Evolutionary conservation across 139 green algal genomes (phyloP), one percentile per base, ranked within the genome.

Genomic region (Chlamydomonas sp.): DNA sequence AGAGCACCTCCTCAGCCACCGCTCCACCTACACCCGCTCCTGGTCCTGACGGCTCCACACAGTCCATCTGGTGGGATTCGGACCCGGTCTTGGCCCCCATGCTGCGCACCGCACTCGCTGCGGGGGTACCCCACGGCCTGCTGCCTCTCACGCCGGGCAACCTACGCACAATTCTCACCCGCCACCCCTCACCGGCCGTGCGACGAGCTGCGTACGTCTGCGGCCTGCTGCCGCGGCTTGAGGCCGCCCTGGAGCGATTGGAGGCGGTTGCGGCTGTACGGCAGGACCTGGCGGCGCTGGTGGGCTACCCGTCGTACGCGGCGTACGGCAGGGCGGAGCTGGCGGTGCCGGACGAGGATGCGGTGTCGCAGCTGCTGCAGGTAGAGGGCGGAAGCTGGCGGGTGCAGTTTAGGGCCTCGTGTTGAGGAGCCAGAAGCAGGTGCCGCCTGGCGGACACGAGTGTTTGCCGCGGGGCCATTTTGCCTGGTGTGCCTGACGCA

Each of bases 211-310:
- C 61, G 2, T 84, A 89, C 66, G 85, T 78, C 66, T 5, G 2
- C 58, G 85, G 85, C 10, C 85, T 89, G 16, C 1, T 79, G 58
- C 85, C 85, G 12, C 85, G 85, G 2, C 58, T 89, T 17, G 85
- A 31, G 18, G 66, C 60, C 14, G 85, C 76, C 12, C 66, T 83
- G 76, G 64, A 6, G 66, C 58, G 2, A 59, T 20, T 77, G 31
- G 76, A 66, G 2, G 17, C 4, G n/a, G 14, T 89, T 18, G 85
- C 85, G 85, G 76, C 20, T 8, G 77, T 83, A 10, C 85, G 85
- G 12, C 18, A 18, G 58, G 59, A 68, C 58, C 0, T 84, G 31
- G 85, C 85, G 14, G 58, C 20, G 63, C 8, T 84, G 2, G 61
- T 61, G 58, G 85, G 85, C 5, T 83, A 63, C 59, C 5, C 9